Conservation (phyloP, 352 stramenopile genomes). For the Globisporangium perplexum region DNA sequence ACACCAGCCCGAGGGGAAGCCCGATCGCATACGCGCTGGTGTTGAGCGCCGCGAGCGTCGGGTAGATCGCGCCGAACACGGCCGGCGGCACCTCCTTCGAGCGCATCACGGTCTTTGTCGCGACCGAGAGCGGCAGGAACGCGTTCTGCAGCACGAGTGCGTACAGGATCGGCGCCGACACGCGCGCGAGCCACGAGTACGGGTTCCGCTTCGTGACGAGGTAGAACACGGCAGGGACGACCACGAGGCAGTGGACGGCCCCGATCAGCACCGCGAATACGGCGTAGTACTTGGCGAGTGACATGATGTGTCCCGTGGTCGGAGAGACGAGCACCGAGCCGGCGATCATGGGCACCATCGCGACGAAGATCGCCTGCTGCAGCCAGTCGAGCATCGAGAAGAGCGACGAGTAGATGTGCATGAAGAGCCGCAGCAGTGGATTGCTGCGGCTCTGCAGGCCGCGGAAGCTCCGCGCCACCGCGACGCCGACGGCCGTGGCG, state of each 20-base stretch:
- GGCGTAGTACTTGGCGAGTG: slow-evolving; percentile 41
- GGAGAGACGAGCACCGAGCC: slow-evolving; percentile 35
- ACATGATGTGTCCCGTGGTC: slow-evolving; percentile 22
- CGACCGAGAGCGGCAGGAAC: slow-evolving; percentile 41
- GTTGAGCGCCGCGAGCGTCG: slow-evolving; percentile 47
- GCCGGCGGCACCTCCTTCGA: slow-evolving; percentile 38
- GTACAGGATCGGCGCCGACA: slow-evolving; percentile 41
- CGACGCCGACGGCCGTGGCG: slow-evolving; percentile 19
- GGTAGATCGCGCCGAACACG: slow-evolving; percentile 58
- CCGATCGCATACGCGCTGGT: slow-evolving; percentile 36
- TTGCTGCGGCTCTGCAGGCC: slow-evolving; percentile 31
- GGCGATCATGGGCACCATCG: slow-evolving; percentile 41
- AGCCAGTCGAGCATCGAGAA: slow-evolving; percentile 57
- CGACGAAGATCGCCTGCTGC: slow-evolving; percentile 39
- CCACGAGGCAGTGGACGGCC: slow-evolving; percentile 32
- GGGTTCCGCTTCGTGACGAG: slow-evolving; percentile 45
- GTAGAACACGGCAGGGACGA: slow-evolving; percentile 44
- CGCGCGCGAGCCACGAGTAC: slow-evolving; percentile 41
- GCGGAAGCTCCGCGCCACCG: slow-evolving; percentile 13
- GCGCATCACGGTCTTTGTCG: slow-evolving; percentile 50
- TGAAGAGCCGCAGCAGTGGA: slow-evolving; percentile 48
- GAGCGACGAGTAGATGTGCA: slow-evolving; percentile 54
- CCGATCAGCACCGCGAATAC: slow-evolving; percentile 17
- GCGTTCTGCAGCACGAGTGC: slow-evolving; percentile 36
- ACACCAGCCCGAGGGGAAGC: slow-evolving; percentile 42